Conservation (phyloP, 345 rosid genomes). For the Dipteronia dyeriana region DNA sequence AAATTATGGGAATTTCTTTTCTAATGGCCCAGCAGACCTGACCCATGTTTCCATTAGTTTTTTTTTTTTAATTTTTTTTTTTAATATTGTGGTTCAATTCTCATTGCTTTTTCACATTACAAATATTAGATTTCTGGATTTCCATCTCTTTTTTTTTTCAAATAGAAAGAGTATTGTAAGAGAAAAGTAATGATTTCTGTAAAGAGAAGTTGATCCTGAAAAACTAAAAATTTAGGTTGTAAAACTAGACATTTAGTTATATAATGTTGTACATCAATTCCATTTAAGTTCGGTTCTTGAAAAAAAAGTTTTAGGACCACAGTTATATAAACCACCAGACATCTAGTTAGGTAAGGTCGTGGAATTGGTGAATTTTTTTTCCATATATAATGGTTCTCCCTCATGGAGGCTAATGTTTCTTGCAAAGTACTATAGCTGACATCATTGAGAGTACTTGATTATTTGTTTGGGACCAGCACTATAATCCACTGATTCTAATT, state of each 20-base stretch:
- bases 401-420: slow-evolving; percentile 4
- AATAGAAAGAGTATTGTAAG: too few species aligned
- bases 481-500: slow-evolving; percentile 7
- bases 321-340: too few species aligned
- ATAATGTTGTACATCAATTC: too few species aligned
- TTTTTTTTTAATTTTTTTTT: neutral
- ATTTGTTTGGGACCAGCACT: neutral
- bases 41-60: slow-evolving; percentile 2
- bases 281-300: too few species aligned
- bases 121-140: slow-evolving; percentile 3
- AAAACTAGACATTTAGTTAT: too few species aligned
- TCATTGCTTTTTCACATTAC: slow-evolving; percentile 18
- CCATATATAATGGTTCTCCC: too few species aligned
- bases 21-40: slow-evolving; percentile 24
- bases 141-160: slow-evolving; percentile 2
- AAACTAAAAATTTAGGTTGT: too few species aligned
- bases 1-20: slow-evolving; percentile 14
- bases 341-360: too few species aligned
- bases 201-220: too few species aligned
- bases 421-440: slow-evolving; percentile 9
- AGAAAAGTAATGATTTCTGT: too few species aligned
- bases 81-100: slow-evolving; percentile 20
- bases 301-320: too few species aligned
- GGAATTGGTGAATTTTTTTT: too few species aligned
- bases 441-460: slow-evolving; percentile 18